phyloP scores from a whole-genome alignment of 495 filamentous ascomycete species.

The Lasiosphaeria miniovina region DNA sequence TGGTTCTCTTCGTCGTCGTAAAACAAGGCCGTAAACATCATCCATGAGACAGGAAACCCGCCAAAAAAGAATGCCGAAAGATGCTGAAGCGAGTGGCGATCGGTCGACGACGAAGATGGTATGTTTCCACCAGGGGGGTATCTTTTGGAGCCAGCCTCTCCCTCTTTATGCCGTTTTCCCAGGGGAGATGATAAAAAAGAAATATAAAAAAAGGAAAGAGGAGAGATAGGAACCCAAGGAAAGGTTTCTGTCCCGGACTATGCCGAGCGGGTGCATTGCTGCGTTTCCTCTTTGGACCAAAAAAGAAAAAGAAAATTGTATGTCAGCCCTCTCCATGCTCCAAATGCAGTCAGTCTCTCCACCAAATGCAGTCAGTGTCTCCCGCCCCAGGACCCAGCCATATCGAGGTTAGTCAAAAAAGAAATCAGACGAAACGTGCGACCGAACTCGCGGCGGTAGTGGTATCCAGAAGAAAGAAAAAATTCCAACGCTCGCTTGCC shows the following conservation, averaged over 20 bases:
- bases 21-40: conserved; percentile 40
- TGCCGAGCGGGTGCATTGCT: conserved; percentile 51
- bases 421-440: conserved; percentile 26
- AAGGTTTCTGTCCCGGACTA: conserved; percentile 41
- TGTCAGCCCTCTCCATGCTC: conserved; percentile 36
- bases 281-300: conserved; percentile 43
- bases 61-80: conserved; percentile 26
- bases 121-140: conserved; percentile 32
- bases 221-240: conserved; percentile 12
- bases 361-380: conserved; percentile 49
- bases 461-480: conserved; percentile 30
- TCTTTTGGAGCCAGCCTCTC: conserved; percentile 39
- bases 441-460: conserved; percentile 43
- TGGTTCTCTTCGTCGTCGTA: conserved; percentile 35
- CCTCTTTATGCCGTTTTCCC: conserved; percentile 32
- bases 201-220: conserved; percentile 14
- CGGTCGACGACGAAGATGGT: conserved; percentile 1
- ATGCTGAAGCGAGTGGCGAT: conserved; percentile 30
- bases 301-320: conserved; percentile 39
- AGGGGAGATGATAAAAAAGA: conserved; percentile 15
- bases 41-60: conserved; percentile 41
- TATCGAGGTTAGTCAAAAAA: conserved; percentile 35
- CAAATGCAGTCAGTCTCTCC: conserved; percentile 49
- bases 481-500: conserved; percentile 42
- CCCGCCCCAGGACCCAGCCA: conserved; percentile 47